Percentiles rank a stretch among this genome's conserved stretches.
phyloP scores from a whole-genome alignment of 108 stramenopile genomes.

The Nitzschia sp. region DNA sequence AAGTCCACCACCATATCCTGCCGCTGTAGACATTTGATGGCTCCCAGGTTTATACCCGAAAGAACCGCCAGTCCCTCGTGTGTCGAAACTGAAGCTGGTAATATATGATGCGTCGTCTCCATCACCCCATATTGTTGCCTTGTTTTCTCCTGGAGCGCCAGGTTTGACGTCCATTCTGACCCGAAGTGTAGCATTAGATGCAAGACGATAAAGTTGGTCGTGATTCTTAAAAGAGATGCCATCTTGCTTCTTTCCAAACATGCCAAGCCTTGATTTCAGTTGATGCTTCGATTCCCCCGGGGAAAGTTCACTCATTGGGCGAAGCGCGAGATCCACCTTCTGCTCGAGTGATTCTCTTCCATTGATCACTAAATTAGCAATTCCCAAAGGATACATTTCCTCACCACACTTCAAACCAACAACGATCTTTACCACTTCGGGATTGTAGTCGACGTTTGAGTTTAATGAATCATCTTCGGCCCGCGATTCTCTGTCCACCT shows the following conservation, averaged over 20 bases:
- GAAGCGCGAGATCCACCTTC: slow-evolving; percentile 24
- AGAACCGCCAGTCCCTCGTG: slow-evolving; percentile 1
- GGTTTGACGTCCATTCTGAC: slow-evolving; percentile 18
- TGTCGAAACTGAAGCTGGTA: slow-evolving; percentile 13
- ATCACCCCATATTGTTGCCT: slow-evolving; percentile 20
- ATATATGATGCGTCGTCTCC: slow-evolving; percentile 20
- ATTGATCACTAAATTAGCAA: slow-evolving; percentile 34
- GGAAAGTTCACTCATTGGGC: slow-evolving; percentile 7
- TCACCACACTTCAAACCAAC: slow-evolving; percentile 44
- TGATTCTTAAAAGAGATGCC: slow-evolving; percentile 13
- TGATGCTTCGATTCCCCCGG: neutral
- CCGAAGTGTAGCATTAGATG: slow-evolving; percentile 23
- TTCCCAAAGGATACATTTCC: slow-evolving; percentile 23
- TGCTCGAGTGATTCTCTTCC: slow-evolving; percentile 18
- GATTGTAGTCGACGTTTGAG: slow-evolving; percentile 5
- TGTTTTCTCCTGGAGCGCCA: slow-evolving; percentile 15
- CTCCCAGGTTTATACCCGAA: neutral
- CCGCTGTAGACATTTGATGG: neutral
- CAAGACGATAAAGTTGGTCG: slow-evolving; percentile 15
- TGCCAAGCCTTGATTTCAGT: slow-evolving; percentile 10
- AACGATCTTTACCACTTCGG: slow-evolving; percentile 39
- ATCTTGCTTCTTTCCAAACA: slow-evolving; percentile 22
- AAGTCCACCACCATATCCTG: neutral
- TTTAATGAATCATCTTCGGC: slow-evolving; percentile 9
- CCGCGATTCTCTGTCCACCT: neutral